Percentiles rank a stretch among this genome's conserved stretches.
Evolutionary conservation across 306 rosid species (phyloP).

Genomic region (Castanea crenata): DNA sequence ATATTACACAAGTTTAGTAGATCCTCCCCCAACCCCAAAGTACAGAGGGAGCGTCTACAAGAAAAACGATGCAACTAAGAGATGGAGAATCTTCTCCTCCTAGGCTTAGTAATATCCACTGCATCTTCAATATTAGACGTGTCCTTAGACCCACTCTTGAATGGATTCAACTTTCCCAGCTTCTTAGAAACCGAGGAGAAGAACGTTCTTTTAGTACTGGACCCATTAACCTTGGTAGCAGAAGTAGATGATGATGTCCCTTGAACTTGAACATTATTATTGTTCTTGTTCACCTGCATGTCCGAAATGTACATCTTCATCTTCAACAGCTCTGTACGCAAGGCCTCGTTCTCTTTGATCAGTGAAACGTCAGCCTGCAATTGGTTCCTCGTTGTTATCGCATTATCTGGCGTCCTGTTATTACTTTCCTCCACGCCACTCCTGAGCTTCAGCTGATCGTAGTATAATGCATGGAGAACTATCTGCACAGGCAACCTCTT

Average conservation of each 20-base stretch:
- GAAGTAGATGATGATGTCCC: slow-evolving; percentile 36
- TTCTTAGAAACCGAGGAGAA: slow-evolving; percentile 70
- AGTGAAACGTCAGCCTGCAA: slow-evolving; percentile 66
- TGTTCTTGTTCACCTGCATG: slow-evolving; percentile 33
- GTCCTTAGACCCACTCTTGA: slow-evolving; percentile 75
- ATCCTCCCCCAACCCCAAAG: too few relatives aligned
- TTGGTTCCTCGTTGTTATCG: slow-evolving; percentile 36
- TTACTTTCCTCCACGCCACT: slow-evolving; percentile 46
- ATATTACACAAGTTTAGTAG: too few relatives aligned
- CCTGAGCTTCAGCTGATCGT: slow-evolving; percentile 73
- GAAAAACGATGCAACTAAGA: slow-evolving; percentile 27
- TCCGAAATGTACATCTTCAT: slow-evolving; percentile 79
- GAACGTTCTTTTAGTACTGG: slow-evolving; percentile 46
- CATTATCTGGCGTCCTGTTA: background rate
- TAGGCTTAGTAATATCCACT: slow-evolving; percentile 63
- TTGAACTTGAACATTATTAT: background rate
- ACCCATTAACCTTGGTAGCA: background rate
- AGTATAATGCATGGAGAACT: slow-evolving; percentile 85
- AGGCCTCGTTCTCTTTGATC: slow-evolving; percentile 72
- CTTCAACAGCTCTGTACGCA: slow-evolving; percentile 60
- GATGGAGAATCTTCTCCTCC: slow-evolving; percentile 82
- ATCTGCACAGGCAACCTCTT: slow-evolving; percentile 81
- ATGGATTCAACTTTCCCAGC: slow-evolving; percentile 76
- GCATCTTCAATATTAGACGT: slow-evolving; percentile 55
- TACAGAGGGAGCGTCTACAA: too few relatives aligned